phyloP scores from a whole-genome alignment of 1,284 basidiomycete genomes.

The Apiotrichum laibachii region DNA sequence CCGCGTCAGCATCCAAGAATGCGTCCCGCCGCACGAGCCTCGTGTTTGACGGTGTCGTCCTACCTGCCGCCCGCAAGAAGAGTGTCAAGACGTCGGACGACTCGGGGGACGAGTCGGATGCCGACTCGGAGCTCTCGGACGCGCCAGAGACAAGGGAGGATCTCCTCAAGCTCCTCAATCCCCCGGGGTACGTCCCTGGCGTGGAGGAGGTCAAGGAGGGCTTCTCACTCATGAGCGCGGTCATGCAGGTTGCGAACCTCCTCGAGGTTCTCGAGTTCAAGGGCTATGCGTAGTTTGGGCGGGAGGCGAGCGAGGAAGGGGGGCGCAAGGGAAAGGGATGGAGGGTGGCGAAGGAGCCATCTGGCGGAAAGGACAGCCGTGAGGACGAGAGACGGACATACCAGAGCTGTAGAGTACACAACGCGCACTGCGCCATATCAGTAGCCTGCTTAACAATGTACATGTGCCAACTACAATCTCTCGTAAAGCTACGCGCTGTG shows the following conservation, averaged over 20 bases:
- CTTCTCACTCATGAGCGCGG: conserved; percentile 6
- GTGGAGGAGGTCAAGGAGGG: conserved; percentile 11
- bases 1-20: background rate
- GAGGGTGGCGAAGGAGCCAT: too few relatives aligned
- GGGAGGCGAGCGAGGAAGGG: too few relatives aligned
- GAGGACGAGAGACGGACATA: too few relatives aligned
- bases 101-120: conserved; percentile 10
- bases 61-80: background rate
- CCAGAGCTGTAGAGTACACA: too few relatives aligned
- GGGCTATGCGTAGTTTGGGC: conserved; percentile 12
- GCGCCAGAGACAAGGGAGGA: conserved; percentile 19
- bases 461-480: too few relatives aligned
- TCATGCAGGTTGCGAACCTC: conserved; percentile 26
- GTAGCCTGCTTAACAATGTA: too few relatives aligned
- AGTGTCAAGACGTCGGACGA: background rate
- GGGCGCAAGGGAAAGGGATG: too few relatives aligned
- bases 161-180: conserved; percentile 25
- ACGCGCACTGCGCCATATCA: too few relatives aligned
- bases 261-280: conserved; percentile 42
- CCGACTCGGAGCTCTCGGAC: conserved; percentile 23
- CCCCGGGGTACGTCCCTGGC: conserved; percentile 21
- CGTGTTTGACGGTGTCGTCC: background rate
- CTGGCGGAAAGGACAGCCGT: too few relatives aligned
- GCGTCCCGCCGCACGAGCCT: background rate
- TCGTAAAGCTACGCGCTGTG: too few relatives aligned